Evolutionary conservation across 2,329 filamentous ascomycete species (phyloP).

Genomic region (Monilinia aucupariae): DNA sequence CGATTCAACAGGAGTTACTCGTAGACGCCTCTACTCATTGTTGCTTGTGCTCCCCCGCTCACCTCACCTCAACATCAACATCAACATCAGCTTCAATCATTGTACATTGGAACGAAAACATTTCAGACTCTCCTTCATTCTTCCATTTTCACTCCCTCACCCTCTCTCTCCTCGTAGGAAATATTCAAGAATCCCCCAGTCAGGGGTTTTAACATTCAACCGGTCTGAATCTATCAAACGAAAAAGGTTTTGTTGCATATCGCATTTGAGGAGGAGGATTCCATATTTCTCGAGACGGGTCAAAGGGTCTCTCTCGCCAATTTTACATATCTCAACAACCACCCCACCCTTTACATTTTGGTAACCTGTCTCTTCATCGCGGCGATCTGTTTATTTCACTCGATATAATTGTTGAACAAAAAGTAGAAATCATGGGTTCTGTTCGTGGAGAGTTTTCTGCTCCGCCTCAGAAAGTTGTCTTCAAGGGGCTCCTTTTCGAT

Average conservation of each 20-base stretch:
- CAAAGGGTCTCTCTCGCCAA: constrained; percentile 15
- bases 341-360: constrained; percentile 22
- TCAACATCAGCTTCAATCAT: not conserved
- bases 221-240: constrained; percentile 15
- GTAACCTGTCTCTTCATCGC: constrained; percentile 23
- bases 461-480: constrained; percentile 27
- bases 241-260: constrained; percentile 19
- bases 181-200: not conserved
- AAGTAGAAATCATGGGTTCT: constrained; percentile 26
- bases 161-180: not conserved
- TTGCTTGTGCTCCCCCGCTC: constrained; percentile 16
- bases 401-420: not conserved
- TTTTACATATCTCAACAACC: constrained; percentile 26
- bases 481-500: constrained; percentile 46
- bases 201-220: not conserved
- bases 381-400: not conserved
- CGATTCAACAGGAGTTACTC: constrained; percentile 11
- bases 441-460: constrained; percentile 21
- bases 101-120: not conserved
- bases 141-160: not conserved
- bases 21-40: constrained; percentile 11
- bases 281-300: not conserved
- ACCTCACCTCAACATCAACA: constrained; percentile 6
- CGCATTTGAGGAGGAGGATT: constrained; percentile 15
- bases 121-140: not conserved